Evolutionary conservation across 2,329 filamentous ascomycete genomes (phyloP).

Genomic region (Talaromyces sp.): DNA sequence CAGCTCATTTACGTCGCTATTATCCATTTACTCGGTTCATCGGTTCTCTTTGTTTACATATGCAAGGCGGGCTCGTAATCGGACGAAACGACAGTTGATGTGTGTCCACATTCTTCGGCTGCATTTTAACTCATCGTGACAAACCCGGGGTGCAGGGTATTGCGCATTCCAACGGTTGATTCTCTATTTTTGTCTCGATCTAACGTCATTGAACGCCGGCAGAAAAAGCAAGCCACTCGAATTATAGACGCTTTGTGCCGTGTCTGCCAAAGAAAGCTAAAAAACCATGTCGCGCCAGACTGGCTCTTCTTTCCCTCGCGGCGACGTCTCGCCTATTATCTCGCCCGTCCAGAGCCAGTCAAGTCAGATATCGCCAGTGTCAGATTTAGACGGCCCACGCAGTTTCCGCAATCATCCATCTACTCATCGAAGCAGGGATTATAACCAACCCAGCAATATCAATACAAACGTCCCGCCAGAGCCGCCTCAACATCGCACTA

Average conservation of each 20-base stretch:
- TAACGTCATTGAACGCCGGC: background rate
- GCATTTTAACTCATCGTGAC: conserved; percentile 2
- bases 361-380: conserved; percentile 12
- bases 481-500: conserved; percentile 17
- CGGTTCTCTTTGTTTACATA: background rate
- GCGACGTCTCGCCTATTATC: conserved; percentile 14
- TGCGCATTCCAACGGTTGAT: conserved; percentile 6
- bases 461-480: conserved; percentile 12
- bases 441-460: conserved; percentile 14
- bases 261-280: background rate
- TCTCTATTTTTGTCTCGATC: background rate
- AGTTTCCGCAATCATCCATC: conserved; percentile 17
- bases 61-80: background rate
- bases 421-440: conserved; percentile 18
- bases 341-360: conserved; percentile 3
- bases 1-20: background rate
- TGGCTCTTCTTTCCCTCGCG: background rate
- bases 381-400: background rate
- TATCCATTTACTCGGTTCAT: background rate
- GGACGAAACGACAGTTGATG: background rate
- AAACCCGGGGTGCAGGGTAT: background rate
- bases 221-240: background rate
- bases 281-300: conserved; percentile 10
- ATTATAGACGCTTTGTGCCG: background rate
- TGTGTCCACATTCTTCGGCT: background rate